Evolutionary conservation across 1,284 basidiomycete genomes (phyloP).

Genomic region (Cryptococcus maquisensis): DNA sequence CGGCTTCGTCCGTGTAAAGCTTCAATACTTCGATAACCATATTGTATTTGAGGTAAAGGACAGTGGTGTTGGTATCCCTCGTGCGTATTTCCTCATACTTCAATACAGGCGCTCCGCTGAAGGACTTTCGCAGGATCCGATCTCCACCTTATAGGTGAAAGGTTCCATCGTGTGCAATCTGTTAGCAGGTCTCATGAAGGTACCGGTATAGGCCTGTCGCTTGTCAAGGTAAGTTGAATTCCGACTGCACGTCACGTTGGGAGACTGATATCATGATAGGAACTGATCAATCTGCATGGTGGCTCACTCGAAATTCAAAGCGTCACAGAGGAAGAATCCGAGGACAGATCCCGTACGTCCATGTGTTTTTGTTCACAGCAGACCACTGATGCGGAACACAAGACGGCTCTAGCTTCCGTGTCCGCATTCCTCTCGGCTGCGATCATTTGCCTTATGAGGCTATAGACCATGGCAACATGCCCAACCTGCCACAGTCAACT

Average conservation of each 20-base stretch:
- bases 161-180: conserved; percentile 46
- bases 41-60: conserved; percentile 43
- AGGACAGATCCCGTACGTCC: conserved; percentile 31
- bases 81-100: not conserved
- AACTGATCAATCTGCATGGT: conserved; percentile 50
- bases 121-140: conserved; percentile 22
- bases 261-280: conserved; percentile 17
- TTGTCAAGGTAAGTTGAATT: conserved; percentile 25
- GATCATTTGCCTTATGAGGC: conserved; percentile 37
- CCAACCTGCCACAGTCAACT: conserved; percentile 5
- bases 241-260: conserved; percentile 3
- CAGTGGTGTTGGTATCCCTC: conserved; percentile 50
- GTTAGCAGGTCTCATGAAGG: conserved; percentile 45
- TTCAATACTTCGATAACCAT: conserved; percentile 24
- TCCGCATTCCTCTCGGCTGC: conserved; percentile 22
- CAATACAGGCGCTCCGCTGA: not conserved
- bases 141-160: conserved; percentile 39
- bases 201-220: conserved; percentile 46
- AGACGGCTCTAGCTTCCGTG: conserved; percentile 44
- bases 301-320: conserved; percentile 48
- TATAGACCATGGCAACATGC: conserved; percentile 19
- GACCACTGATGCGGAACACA: not conserved
- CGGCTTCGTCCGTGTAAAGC: conserved; percentile 29
- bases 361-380: not conserved
- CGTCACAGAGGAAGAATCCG: conserved; percentile 31